Percentiles rank a stretch among this genome's conserved stretches.
Conservation (phyloP, 257 asterid species). For the Solanum chilense region DNA sequence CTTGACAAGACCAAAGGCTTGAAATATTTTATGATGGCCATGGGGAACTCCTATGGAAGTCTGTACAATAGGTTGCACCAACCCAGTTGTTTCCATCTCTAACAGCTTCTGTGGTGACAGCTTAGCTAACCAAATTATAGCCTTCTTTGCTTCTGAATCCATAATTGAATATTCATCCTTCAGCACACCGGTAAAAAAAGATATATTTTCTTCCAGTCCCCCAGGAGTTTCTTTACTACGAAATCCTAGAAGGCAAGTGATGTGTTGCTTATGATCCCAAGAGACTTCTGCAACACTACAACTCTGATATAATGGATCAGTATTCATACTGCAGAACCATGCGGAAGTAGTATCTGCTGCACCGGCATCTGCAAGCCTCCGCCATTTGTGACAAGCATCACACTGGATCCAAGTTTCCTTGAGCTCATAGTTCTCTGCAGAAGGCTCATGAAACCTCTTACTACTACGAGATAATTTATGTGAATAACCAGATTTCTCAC, state of each 20-base stretch:
- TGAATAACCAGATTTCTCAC: conserved; percentile 13
- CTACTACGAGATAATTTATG: conserved; percentile 14
- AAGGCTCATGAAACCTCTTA: conserved; percentile 25
- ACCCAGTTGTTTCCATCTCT: conserved; percentile 82
- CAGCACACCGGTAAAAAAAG: conserved; percentile 69
- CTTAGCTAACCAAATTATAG: conserved; percentile 85
- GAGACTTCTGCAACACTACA: conserved; percentile 82
- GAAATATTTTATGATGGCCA: conserved; percentile 63
- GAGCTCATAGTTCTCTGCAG: conserved; percentile 18
- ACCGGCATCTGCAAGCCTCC: conserved; percentile 48
- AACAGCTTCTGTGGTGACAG: conserved; percentile 63
- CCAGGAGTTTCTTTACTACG: conserved; percentile 58
- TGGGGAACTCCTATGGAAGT: conserved; percentile 44
- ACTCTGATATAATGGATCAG: conserved; percentile 55
- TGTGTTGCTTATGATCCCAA: conserved; percentile 51
- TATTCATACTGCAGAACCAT: conserved; percentile 97
- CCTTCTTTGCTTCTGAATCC: conserved; percentile 58
- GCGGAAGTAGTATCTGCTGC: conserved; percentile 39
- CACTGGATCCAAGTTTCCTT: conserved; percentile 92
- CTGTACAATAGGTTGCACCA: conserved; percentile 64
- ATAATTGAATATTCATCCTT: conserved; percentile 53
- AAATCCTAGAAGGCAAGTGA: conserved; percentile 74
- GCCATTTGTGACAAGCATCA: conserved; percentile 97
- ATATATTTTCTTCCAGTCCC: conserved; percentile 57
- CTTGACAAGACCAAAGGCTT: conserved; percentile 82